A percentile compares a stretch with the other conserved stretches of the same genome.
phyloP scores from a whole-genome alignment of 805 yeast genomes.

The Suhomyces vadensis region DNA sequence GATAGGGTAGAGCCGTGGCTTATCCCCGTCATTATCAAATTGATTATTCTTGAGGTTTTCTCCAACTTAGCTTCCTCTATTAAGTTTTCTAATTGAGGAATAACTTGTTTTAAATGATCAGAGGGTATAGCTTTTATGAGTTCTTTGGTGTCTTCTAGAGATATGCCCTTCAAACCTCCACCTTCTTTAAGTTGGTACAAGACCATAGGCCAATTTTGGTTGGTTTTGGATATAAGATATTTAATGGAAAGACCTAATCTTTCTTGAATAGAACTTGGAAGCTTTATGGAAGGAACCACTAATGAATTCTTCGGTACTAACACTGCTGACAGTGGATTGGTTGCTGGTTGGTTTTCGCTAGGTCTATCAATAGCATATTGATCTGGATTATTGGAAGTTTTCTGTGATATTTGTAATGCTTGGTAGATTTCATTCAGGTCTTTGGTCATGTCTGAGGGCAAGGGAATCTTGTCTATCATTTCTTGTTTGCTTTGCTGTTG shows the following conservation, averaged over 20 bases:
- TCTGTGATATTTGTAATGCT: constrained; percentile 5
- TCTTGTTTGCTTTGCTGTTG: constrained; percentile 17
- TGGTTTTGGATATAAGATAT: constrained; percentile 37
- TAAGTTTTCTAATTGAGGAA: constrained; percentile 39
- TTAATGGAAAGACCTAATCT: constrained; percentile 42
- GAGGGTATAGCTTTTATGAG: constrained; percentile 46
- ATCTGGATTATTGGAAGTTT: neutral
- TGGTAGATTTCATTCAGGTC: constrained; percentile 15
- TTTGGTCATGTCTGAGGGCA: constrained; percentile 19
- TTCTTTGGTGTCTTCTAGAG: constrained; percentile 32
- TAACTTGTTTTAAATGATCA: constrained; percentile 29
- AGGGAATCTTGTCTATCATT: constrained; percentile 14
- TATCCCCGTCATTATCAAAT: constrained; percentile 39
- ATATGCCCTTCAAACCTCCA: constrained; percentile 38
- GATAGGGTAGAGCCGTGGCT: constrained; percentile 23
- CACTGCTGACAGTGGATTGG: no score
- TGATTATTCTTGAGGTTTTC: constrained; percentile 33
- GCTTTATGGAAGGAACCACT: constrained; percentile 18
- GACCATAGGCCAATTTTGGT: constrained; percentile 51
- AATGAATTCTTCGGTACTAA: constrained; percentile 15
- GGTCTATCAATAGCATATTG: constrained; percentile 1
- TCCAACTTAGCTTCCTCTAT: constrained; percentile 33
- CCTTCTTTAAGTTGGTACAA: constrained; percentile 35
- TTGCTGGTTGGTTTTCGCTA: no score
- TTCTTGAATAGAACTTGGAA: constrained; percentile 40